Base-by-base conservation (phyloP, 2,329 filamentous ascomycete species). In the Pseudocercospora cruenta region DNA sequence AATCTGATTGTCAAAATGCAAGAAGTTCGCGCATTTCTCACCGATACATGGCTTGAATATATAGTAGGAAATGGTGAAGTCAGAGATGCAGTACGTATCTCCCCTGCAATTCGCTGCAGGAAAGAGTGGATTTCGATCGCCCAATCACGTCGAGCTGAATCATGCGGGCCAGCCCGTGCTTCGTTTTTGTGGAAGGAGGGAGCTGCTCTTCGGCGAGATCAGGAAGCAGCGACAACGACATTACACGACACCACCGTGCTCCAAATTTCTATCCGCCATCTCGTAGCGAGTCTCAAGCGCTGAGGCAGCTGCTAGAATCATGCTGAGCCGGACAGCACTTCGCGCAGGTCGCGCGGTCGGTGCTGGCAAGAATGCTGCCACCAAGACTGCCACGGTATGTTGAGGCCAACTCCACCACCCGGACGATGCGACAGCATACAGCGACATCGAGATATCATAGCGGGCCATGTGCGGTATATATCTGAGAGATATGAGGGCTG, bases 241-340 rank as follows among this genome's bases (percentile, higher is more conserved):
- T 10, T 12, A 51, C 33, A 49, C 60, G 22, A 63, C 45, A 33
- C 47, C 58, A 62, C 22, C 57, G 51, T 22, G 58, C 64, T 36
- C 58, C 26, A 49, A 47, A 45, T 26, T 39, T 31, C 28, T 45
- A 55, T 66, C 59, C 64, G 60, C 64, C 63, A 63, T 64, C 63
- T 61, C 58, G 69, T 67, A 69, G 70, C 67, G 61, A 47, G 66
- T 69, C 74, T 75, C 73, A 76, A 76, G 74, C 68, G 74, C 74
- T 75, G 73, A 75, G 74, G 66, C 70, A 62, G 63, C 67, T 68
- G 71, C 65, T 47, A 36, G 58, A 58, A 91, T 82, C 81, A 97
- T 98, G 94, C 90, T 97, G 88, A 91, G 92, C 85, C 91, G 93
- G 87, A 93, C 93, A 84, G 89, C 89, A 84, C 85, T 96, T 87